Conservation (phyloP, 2,329 filamentous ascomycete species). For the Biscogniauxia marginata region DNA sequence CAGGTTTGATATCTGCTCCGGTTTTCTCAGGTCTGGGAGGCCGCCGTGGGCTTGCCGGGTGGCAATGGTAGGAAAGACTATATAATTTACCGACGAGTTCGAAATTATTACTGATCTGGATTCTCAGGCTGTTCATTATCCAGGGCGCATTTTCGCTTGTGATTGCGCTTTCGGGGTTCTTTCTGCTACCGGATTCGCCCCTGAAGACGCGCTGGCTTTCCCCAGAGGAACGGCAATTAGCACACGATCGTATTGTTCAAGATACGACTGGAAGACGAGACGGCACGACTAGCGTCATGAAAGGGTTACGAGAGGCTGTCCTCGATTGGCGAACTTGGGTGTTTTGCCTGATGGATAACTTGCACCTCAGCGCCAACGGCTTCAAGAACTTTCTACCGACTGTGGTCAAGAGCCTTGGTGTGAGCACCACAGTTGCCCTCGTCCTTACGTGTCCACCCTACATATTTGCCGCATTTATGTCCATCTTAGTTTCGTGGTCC, state of each 20-base stretch:
- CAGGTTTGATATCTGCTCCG: conserved; percentile 39
- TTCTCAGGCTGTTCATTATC: conserved; percentile 21
- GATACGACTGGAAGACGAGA: conserved; percentile 35
- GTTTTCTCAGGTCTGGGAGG: conserved; percentile 37
- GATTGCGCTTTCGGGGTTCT: conserved; percentile 27
- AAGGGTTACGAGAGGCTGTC: conserved; percentile 40
- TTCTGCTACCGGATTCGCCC: conserved; percentile 37
- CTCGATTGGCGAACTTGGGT: conserved; percentile 44
- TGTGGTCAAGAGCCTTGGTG: conserved; percentile 43
- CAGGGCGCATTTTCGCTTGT: conserved; percentile 20
- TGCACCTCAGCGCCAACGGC: conserved; percentile 34
- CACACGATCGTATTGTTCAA: conserved; percentile 37
- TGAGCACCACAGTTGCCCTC: conserved; percentile 43
- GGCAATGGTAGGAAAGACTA: conserved; percentile 35
- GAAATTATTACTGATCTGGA: not conserved
- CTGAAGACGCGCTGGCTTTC: conserved; percentile 43
- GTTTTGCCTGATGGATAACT: conserved; percentile 46
- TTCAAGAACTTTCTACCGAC: conserved; percentile 32
- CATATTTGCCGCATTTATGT: conserved; percentile 28
- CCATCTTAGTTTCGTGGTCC: conserved; percentile 38
- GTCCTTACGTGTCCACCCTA: conserved; percentile 46
- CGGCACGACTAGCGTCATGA: conserved; percentile 33
- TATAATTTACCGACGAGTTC: too few relatives aligned
- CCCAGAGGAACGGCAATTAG: conserved; percentile 42
- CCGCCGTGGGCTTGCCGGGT: conserved; percentile 33